A percentile compares a stretch with the other conserved stretches of the same genome.
phyloP scores from a whole-genome alignment of 495 filamentous ascomycete species.

The Lophium mytilinum region DNA sequence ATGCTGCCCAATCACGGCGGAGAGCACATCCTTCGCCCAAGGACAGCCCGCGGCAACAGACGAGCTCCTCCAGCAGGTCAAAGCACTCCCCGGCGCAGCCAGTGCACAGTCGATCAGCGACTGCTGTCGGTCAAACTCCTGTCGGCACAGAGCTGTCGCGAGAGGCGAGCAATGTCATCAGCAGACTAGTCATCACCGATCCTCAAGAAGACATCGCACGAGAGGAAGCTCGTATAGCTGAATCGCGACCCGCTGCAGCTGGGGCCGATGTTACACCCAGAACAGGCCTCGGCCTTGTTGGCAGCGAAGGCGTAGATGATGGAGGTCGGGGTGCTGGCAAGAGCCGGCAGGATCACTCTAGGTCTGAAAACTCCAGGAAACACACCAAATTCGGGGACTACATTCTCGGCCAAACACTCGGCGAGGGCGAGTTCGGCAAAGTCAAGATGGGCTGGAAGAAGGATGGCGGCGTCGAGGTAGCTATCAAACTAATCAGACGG shows the following conservation, averaged over 20 bases:
- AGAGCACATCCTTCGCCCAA: conserved; percentile 36
- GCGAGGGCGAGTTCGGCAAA: conserved; percentile 97
- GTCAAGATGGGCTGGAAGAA: conserved; percentile 99
- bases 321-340: conserved; percentile 51
- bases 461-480: conserved; percentile 88
- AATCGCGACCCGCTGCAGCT: conserved; percentile 48
- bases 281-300: conserved; percentile 47
- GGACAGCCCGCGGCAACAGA: conserved; percentile 37
- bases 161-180: conserved; percentile 65
- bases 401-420: conserved; percentile 90
- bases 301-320: conserved; percentile 52
- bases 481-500: conserved; percentile 94
- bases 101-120: conserved; percentile 38
- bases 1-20: conserved; percentile 42
- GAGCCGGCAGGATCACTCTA: conserved; percentile 71
- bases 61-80: conserved; percentile 20
- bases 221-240: conserved; percentile 61
- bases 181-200: conserved; percentile 69
- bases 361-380: conserved; percentile 49
- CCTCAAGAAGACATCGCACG: conserved; percentile 70
- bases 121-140: conserved; percentile 32
- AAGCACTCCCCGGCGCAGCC: conserved; percentile 25
- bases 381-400: conserved; percentile 90
- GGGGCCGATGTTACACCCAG: conserved; percentile 43
- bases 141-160: conserved; percentile 44